Base-by-base conservation (phyloP, 495 filamentous ascomycete species). In the Delitschia confertaspora region DNA sequence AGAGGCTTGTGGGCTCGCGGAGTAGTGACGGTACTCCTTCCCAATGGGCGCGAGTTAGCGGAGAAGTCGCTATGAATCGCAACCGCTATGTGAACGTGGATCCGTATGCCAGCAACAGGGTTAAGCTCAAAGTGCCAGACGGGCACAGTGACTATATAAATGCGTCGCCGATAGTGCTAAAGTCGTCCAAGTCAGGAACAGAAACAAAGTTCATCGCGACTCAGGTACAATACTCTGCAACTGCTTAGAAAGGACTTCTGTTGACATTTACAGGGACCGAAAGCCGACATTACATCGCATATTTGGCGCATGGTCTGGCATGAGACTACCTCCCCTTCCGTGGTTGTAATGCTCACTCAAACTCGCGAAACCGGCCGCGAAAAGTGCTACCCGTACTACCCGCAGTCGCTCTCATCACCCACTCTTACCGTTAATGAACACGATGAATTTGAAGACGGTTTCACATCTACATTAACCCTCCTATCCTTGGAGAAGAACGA, bases 271-370 rank as follows among this genome's bases (percentile, higher is more conserved):
- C 21, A 95, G 73, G 89, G 88, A 6, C 91, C 91, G 1, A 95
- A 88, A 61, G 60, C 70, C 48, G 69, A 72, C 5, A 75, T 73
- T 3, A 68, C 79, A 26, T 72, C 79, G 49, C 84, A 94, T 56
- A 82, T 93, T 31, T 99, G 89, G 87, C 85, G 91, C 50, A 99
- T 99, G 91, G 69, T 95, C 20, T 85, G 85, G 64, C 80, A 93
- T 43, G 86, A 95, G 64, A 79, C 79, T 18, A 63, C 71, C 17
- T 78, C 79, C 25, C 80, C 85, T 0, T 85, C 77, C 2, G 86
- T 99, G 17, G 82, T 99, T 38, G 80, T 96, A 21, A 96, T 96
- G 93, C 75, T 96, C 49, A 96, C 89, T 16, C 83, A 88, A 58
- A 93, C 85, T 0, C 78, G 84, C 47, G 89, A 94, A 60, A 66